Evolutionary conservation across 1,139 yeast genomes (phyloP).

Genomic region (Chernovozyma aurita): DNA sequence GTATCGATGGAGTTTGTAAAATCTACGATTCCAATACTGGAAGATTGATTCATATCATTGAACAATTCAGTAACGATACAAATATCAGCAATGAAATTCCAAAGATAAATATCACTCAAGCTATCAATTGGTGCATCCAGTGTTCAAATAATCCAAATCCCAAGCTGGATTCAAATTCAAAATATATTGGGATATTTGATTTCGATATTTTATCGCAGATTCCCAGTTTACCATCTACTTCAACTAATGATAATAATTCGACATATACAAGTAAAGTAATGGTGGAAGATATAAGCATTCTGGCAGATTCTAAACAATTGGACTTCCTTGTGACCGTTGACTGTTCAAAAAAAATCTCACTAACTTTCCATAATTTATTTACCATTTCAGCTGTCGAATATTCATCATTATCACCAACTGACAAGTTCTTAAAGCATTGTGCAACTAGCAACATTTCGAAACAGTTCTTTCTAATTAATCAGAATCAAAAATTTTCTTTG

Average conservation of each 20-base stretch:
- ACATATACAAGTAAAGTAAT: constrained; percentile 3
- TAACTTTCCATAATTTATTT: constrained; percentile 30
- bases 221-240: constrained; percentile 28
- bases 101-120: constrained; percentile 5
- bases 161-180: too few relatives aligned
- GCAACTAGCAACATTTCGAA: constrained; percentile 1
- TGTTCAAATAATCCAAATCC: neutral
- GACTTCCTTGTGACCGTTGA: constrained; percentile 27
- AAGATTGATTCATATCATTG: constrained; percentile 24
- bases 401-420: constrained; percentile 13
- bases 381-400: constrained; percentile 20
- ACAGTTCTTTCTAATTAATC: constrained; percentile 4
- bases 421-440: constrained; percentile 5
- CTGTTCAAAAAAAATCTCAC: constrained; percentile 15
- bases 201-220: constrained; percentile 23
- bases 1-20: constrained; percentile 40
- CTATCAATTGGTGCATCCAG: constrained; percentile 7
- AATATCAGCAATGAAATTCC: too few relatives aligned
- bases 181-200: constrained; percentile 6
- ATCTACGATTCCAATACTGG: constrained; percentile 51
- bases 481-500: neutral
- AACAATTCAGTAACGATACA: too few relatives aligned
- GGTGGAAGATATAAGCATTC: constrained; percentile 6
- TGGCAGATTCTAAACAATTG: constrained; percentile 7
- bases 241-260: constrained; percentile 1